A percentile compares a stretch with the other conserved stretches of the same genome.
Conservation (phyloP, 495 filamentous ascomycete genomes). For the Trichoderma orchidacearum region DNA sequence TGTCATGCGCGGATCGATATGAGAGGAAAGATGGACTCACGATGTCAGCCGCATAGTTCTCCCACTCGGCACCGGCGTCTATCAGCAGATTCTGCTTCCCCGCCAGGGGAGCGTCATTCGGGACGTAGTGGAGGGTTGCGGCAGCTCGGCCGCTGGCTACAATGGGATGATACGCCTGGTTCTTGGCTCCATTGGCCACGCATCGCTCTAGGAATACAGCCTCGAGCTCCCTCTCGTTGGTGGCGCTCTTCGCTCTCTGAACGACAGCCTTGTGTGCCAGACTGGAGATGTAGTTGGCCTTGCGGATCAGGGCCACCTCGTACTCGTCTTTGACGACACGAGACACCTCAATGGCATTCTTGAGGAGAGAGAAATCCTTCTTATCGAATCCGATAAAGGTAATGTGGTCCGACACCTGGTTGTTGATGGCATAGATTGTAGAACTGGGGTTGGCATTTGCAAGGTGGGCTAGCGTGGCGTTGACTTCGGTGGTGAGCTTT, state of each 20-base stretch:
- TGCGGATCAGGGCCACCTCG: constrained; percentile 69
- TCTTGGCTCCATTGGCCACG: constrained; percentile 55
- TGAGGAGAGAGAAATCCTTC: constrained; percentile 48
- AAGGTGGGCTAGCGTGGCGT: constrained; percentile 40
- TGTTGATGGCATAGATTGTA: constrained; percentile 54
- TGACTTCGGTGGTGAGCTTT: constrained; percentile 53
- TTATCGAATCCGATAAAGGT: constrained; percentile 50
- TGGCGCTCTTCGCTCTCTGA: constrained; percentile 45
- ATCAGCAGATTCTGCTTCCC: constrained; percentile 65
- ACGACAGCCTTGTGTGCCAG: constrained; percentile 62
- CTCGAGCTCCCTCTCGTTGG: constrained; percentile 74
- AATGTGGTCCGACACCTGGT: constrained; percentile 51
- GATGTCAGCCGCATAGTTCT: constrained; percentile 75
- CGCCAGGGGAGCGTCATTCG: constrained; percentile 54
- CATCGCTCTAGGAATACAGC: constrained; percentile 63
- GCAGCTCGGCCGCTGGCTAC: constrained; percentile 63
- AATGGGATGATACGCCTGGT: constrained; percentile 79
- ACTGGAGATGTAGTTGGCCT: constrained; percentile 72
- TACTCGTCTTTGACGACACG: constrained; percentile 75
- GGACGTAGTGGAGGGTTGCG: constrained; percentile 78
- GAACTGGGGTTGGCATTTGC: constrained; percentile 28
- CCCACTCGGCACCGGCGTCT: constrained; percentile 73
- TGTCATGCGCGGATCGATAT: background rate
- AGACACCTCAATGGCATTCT: constrained; percentile 61
- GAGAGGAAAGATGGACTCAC: constrained; percentile 11